Conservation (phyloP, 768 basidiomycete species). For the Podaxis pistillaris region DNA sequence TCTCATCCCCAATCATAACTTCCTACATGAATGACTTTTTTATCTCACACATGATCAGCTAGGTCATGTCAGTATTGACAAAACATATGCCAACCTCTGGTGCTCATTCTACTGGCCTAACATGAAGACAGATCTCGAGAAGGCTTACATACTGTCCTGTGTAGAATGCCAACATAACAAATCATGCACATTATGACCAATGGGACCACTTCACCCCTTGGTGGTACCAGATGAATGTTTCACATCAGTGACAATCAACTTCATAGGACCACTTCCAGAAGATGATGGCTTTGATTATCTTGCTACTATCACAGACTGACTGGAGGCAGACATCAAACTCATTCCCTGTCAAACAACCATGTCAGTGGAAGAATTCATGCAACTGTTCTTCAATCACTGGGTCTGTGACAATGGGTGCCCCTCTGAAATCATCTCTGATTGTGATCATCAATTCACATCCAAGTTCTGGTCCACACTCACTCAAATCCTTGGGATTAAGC, state of each 20-base stretch:
- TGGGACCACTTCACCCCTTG: conserved; percentile 29
- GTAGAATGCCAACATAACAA: conserved; percentile 27
- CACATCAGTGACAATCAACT: conserved; percentile 30
- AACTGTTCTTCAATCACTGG: not conserved
- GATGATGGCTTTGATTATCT: conserved; percentile 29
- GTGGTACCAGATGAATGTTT: conserved; percentile 24
- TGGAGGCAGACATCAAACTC: conserved; percentile 15
- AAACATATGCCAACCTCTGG: not conserved
- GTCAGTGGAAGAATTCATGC: conserved; percentile 20
- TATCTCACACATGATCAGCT: conserved; percentile 14
- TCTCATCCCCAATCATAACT: not conserved
- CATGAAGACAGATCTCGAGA: not conserved
- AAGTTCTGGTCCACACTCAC: not conserved
- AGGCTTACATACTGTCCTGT: not conserved
- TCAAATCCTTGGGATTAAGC: not conserved
- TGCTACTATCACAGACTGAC: conserved; percentile 18
- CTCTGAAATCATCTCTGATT: not conserved
- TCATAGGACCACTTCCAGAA: conserved; percentile 32
- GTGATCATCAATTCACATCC: not conserved
- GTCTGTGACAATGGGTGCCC: not conserved
- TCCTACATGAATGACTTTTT: conserved; percentile 27
- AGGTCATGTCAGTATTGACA: not conserved
- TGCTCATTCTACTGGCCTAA: not conserved
- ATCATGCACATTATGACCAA: conserved; percentile 17
- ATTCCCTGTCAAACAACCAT: conserved; percentile 9